These are phyloP conservation scores for Cryptococcus floricola DNA, from an alignment of 1,284 basidiomycete genomes.

Conservation along the genomic window DNA sequence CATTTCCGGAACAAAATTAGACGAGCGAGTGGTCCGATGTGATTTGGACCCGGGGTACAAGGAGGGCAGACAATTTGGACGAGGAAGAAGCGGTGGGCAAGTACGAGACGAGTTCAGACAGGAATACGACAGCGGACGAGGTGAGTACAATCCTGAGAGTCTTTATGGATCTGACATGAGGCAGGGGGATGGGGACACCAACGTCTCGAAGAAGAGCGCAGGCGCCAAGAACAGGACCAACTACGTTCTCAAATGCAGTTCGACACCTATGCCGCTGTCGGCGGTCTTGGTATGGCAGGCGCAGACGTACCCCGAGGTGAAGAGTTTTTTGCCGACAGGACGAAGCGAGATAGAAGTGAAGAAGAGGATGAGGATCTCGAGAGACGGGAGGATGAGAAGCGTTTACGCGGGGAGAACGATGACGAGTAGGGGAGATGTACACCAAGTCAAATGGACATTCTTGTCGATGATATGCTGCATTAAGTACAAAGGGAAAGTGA, in stretches of 20 bases:
- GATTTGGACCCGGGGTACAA: conserved; percentile 97
- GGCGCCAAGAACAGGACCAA: conserved; percentile 64
- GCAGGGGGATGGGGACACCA: conserved; percentile 79
- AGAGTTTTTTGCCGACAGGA: conserved; percentile 22
- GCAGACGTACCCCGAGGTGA: conserved; percentile 62
- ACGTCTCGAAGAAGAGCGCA: conserved; percentile 55
- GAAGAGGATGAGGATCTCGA: conserved; percentile 29
- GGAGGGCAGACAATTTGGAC: conserved; percentile 94
- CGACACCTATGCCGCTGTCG: conserved; percentile 81
- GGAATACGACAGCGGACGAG: conserved; percentile 92
- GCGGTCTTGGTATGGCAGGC: conserved; percentile 73
- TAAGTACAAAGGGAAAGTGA: conserved; percentile 3
- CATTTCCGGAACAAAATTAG: conserved; percentile 95
- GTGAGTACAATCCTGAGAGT: conserved; percentile 14
- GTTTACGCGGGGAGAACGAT: conserved; percentile 40
- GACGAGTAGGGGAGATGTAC: conserved; percentile 22
- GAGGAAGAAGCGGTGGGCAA: conserved; percentile 95
- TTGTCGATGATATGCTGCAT: conserved; percentile 8
- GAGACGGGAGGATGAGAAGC: conserved; percentile 40
- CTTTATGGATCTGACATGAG: conserved; percentile 8
- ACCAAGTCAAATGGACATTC: neutral
- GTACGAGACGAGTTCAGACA: conserved; percentile 92
- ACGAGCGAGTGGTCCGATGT: conserved; percentile 96
- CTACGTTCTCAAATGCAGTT: conserved; percentile 70
- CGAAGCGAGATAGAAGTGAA: conserved; percentile 36